phyloP scores from a whole-genome alignment of 2,329 filamentous ascomycete genomes.

The Hymenoscyphus linearis region DNA sequence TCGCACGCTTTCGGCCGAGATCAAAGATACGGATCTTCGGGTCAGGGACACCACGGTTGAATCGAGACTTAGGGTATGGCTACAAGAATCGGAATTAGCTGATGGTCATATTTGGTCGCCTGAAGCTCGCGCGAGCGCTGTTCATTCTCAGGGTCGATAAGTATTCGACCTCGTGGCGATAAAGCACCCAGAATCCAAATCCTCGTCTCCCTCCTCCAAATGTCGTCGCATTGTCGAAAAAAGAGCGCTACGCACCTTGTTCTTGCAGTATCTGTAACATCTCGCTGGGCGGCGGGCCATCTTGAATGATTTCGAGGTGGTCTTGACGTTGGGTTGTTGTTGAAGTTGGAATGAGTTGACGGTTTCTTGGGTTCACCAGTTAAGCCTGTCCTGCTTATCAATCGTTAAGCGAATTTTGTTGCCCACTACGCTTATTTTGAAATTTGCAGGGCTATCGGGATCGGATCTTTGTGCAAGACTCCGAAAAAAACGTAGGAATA shows the following conservation, averaged over 20 bases:
- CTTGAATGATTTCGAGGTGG: constrained; percentile 62
- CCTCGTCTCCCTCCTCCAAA: constrained; percentile 4
- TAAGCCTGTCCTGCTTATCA: not conserved
- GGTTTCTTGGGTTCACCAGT: constrained; percentile 5
- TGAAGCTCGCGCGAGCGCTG: constrained; percentile 1
- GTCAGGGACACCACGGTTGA: constrained; percentile 98
- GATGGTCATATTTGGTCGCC: not conserved
- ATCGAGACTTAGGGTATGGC: constrained; percentile 99
- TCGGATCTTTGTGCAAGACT: not conserved
- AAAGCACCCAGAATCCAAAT: constrained; percentile 4
- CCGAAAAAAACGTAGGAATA: not conserved
- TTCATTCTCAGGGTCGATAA: constrained; percentile 5
- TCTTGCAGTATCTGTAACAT: constrained; percentile 99
- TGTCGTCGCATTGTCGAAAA: not conserved
- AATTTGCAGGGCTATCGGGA: not conserved
- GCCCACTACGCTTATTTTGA: not conserved
- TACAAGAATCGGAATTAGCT: constrained; percentile 35
- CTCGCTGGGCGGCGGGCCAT: constrained; percentile 99
- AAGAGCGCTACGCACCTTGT: constrained; percentile 70
- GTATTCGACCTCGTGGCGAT: not conserved
- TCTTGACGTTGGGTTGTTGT: constrained; percentile 43
- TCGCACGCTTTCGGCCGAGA: constrained; percentile 96
- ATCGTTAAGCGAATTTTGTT: not conserved
- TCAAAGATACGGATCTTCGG: constrained; percentile 77
- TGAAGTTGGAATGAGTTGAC: constrained; percentile 15